Evolutionary conservation across 305 asterid genomes (phyloP), one percentile per base, ranked within the genome.

Genomic region (Rubia tinctorum): DNA sequence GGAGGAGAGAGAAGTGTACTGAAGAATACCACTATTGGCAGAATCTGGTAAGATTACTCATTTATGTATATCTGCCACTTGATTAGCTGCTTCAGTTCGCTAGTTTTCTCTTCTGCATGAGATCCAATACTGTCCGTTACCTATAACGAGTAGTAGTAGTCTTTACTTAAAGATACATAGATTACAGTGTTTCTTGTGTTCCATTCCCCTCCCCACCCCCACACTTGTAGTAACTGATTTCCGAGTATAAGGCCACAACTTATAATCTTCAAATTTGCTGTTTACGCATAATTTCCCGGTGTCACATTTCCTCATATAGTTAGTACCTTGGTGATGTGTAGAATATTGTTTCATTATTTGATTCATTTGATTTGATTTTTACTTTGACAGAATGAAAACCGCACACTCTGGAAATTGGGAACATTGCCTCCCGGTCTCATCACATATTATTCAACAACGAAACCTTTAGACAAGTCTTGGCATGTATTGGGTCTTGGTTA

Each of bases 351-450:
- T 39, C 64, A 15, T 51, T 64, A 18, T 40, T 66, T 23, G 61
- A 63, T 51, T 51, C 17, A 5, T 53, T 53, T 18, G 6, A 5
- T 22, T 51, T 2, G 22, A 25, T 11, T 66, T 64, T 47, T 37
- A 23, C 68, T 76, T 80, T 80, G 77, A 76, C 91, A 89, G 97
- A 91, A 91, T 77, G 97, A 88, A 81, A 86, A 84, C 77, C 85
- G 88, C 47, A 82, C 86, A 42, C 72, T 84, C 6, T 84, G 88
- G 88, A 84, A 82, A 77, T 75, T 84, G 80, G 88, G 88, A 30
- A 84, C 88, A 14, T 75, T 84, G 68, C 88, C 88, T 37, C 86
- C 88, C 15, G 88, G 88, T 60, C 77, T 84, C 67, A 81, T 84
- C 72, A 84, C 88, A 77, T 84, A 68, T 73, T 84, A 84, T 73